Base-by-base conservation (phyloP, 495 filamentous ascomycete genomes). In the Neurospora sp. region DNA sequence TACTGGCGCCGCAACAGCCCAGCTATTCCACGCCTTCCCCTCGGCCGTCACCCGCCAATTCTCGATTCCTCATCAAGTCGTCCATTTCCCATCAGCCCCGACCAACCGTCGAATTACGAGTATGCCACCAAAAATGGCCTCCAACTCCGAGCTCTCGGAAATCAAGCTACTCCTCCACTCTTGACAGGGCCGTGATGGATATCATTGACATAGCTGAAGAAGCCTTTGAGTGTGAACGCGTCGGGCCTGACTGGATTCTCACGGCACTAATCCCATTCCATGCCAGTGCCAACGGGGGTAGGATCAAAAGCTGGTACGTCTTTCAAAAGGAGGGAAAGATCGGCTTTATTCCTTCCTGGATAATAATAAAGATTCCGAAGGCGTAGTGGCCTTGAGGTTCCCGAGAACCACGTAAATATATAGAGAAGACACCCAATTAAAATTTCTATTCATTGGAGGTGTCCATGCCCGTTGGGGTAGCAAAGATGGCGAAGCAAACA, bases 171-270 rank as follows among this genome's bases (percentile, higher is more conserved):
- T 53, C 46, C 46, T 53, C 4, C 10, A 53, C 4, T 59, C 11
- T 59, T 59, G 48, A 59, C 4, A 9, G 1, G 20, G 10, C 46
- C 11, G 48, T 59, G 20, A 14, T 59, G 48, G 48, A 59, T n/a
- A 59, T 59, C 4, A 48, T 20, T 5, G 9, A 5, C n/a, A 48
- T 8, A 12, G 46, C n/a, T 11, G 18, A n/a, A 7, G 41, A 44
- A 0, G 4, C 46, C 20, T 2, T 48, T 11, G n/a, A 5, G 0
- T 11, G 3, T 1, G 18, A 22, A 5, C 0, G 10, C 0, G 44
- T 48, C n/a, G 18, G 3, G 9, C 18, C 2, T 4, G 9, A 48
- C 3, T 48, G 46, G 46, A 0, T 48, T 38, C 70, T 46, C 46
- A 0, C 22, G 69, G 39, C 69, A 69, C 46, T 59, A 27, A 39